These are phyloP conservation scores for Salvia hispanica DNA, from an alignment of 257 asterid species.

Conservation along the genomic window DNA sequence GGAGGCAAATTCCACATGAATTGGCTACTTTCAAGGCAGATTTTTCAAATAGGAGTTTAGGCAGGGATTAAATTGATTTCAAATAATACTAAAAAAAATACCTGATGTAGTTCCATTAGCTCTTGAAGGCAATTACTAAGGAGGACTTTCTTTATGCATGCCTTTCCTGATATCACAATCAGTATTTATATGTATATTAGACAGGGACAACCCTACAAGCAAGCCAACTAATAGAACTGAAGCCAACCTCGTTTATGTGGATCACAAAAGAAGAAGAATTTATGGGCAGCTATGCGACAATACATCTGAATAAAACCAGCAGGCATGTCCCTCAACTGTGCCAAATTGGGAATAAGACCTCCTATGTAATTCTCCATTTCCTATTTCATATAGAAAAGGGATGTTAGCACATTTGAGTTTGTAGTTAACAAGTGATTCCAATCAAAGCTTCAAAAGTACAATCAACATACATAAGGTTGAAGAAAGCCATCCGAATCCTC, in stretches of 20 bases:
- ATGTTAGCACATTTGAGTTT: slow-evolving; percentile 25
- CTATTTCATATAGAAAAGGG: slow-evolving; percentile 37
- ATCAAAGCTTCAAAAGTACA: slow-evolving; percentile 32
- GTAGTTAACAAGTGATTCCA: slow-evolving; percentile 11
- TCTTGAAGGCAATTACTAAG: slow-evolving; percentile 99
- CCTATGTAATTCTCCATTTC: slow-evolving; percentile 97
- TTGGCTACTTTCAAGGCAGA: slow-evolving; percentile 6
- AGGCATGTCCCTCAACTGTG: slow-evolving; percentile 94
- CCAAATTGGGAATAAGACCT: slow-evolving; percentile 97
- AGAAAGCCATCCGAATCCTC: slow-evolving; percentile 99
- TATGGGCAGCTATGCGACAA: slow-evolving; percentile 98
- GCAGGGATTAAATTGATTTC: slow-evolving; percentile 9
- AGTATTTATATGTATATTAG: slow-evolving; percentile 29
- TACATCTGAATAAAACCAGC: slow-evolving; percentile 92
- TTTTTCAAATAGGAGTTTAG: slow-evolving; percentile 4
- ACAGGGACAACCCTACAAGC: slow-evolving; percentile 15
- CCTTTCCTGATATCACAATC: slow-evolving; percentile 69
- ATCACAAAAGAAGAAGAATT: slow-evolving; percentile 98
- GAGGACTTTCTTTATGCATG: slow-evolving; percentile 95
- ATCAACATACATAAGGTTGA: slow-evolving; percentile 80
- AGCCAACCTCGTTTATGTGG: slow-evolving; percentile 92
- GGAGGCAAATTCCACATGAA: slow-evolving; percentile 9
- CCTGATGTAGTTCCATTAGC: slow-evolving; percentile 99
- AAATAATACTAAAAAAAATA: slow-evolving; percentile 34
- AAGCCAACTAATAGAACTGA: slow-evolving; percentile 21